Evolutionary conservation across 2,329 filamentous ascomycete species (phyloP), one percentile per base, ranked within the genome.

Genomic region (Madurella fahalii): DNA sequence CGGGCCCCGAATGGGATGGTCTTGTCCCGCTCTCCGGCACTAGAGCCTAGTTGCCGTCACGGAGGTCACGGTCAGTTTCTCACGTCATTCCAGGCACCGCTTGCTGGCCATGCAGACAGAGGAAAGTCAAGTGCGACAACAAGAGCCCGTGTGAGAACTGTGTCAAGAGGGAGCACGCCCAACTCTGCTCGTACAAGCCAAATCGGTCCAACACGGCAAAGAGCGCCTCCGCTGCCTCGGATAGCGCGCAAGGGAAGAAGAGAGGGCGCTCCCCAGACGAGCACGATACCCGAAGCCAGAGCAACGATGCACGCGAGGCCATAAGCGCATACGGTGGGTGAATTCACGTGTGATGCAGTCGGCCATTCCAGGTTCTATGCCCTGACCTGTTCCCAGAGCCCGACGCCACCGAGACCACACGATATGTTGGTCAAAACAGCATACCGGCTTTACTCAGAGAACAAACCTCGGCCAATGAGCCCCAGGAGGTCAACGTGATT

Each of bases 91-190:
- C 63, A 84, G 81, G 81, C 54, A 84, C 81, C 41, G 81, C 81
- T 4, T 86, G 83, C 64, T 86, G 83, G 82, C 83, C 83, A 12
- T 86, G 83, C 65, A 76, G 83, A 44, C 83, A 86, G 68, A 77
- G 83, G 60, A 86, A 86, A 69, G 83, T 86, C 40, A 86, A 86
- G 70, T 86, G 83, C 67, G 83, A 86, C 71, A 86, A 85, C 68
- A 82, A 85, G 67, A 78, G 84, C 64, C 83, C 83, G 0, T 86
- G 83, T 68, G 82, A 86, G 64, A 86, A 86, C 65, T 86, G 83
- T 64, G 77, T 84, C 64, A 85, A 85, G 72, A 73, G 83, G 52
- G 82, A 86, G 56, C 83, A 86, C 61, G 77, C 82, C 2, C 77
- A 81, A 68, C 72, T 86, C 48, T 86, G 83, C 65, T 85, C 82